Evolutionary conservation across 257 asterid genomes (phyloP), one percentile per base, ranked within the genome.

Genomic region (Cynanchum wilfordii): DNA sequence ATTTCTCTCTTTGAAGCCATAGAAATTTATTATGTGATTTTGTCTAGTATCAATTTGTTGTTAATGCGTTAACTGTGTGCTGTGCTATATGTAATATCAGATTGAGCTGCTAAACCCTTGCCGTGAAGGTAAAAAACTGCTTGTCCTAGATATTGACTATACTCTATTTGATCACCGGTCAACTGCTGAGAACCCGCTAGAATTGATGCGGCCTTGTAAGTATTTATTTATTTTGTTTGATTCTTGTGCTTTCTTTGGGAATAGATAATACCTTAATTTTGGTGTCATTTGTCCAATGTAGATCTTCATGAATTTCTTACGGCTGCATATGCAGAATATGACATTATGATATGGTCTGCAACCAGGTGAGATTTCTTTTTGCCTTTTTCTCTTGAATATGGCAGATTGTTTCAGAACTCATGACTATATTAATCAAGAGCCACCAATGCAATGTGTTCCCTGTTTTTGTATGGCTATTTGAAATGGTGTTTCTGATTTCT

Each of bases 291-390:
- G 45, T 67, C 33, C 73, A 20, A 20, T 74, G 75, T 91, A 94
- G 99, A 89, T 86, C 99, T 94, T 83, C 99, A 94, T 69, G 99
- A 91, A 80, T 94, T 94, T 82, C 99, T 94, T 54, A 69, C 93
- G 5, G 96, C 99, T 47, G 97, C 76, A 65, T 94, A 94, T 82
- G 87, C 99, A 1, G 97, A 90, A 75, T 94, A 89, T 71, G 99
- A 94, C 79, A 94, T 94, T 82, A 91, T 94, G 84, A 91, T 94
- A 85, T 91, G 99, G 99, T 94, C 97, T 58, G 98, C 98, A 54
- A 93, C 97, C 80, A 89, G 90, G 98, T 93, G 74, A 72, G 63
- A 33, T 7, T n/a, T 17, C n/a, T 5, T 30, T 52, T 19, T 30
- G 4, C 20, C 33, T 52, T 47, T 5, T 49, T 1, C 44, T 57